Evolutionary conservation across 139 green algal genomes (phyloP).

Genomic region (Coelastrella sp.): DNA sequence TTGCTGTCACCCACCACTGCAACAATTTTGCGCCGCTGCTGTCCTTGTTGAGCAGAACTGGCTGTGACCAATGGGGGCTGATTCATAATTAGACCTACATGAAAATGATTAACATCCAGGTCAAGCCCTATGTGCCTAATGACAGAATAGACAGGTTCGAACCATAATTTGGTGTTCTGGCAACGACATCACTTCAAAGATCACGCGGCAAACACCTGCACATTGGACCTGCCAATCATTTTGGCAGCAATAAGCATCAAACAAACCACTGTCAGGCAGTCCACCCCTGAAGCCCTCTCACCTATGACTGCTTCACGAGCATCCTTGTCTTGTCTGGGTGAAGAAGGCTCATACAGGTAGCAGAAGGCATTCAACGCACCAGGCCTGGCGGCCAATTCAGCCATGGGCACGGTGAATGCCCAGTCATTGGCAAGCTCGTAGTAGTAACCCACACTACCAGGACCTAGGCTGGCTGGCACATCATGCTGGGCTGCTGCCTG

Average conservation of each 20-base stretch:
- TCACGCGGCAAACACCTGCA: no score
- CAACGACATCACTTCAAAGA: no score
- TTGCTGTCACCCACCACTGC: slow-evolving; percentile 49
- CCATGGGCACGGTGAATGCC: slow-evolving; percentile 44
- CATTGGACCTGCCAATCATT: background rate
- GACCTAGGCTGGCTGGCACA: no score
- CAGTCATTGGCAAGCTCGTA: slow-evolving; percentile 48
- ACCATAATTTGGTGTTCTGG: background rate
- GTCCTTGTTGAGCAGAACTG: no score
- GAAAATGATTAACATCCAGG: background rate
- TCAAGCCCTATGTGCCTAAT: background rate
- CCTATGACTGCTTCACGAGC: slow-evolving; percentile 36
- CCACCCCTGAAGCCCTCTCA: background rate
- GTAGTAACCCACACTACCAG: slow-evolving; percentile 10
- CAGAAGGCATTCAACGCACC: background rate
- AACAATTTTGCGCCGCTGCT: background rate
- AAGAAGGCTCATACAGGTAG: slow-evolving; percentile 49
- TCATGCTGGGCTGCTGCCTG: no score
- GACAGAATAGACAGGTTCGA: background rate
- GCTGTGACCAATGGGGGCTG: background rate
- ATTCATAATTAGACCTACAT: background rate
- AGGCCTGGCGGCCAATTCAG: slow-evolving; percentile 16
- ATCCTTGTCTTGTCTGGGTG: background rate
- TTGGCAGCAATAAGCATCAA: background rate
- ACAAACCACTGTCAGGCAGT: background rate